Conservation (phyloP, 495 filamentous ascomycete genomes). For the Lindgomyces ingoldianus region DNA sequence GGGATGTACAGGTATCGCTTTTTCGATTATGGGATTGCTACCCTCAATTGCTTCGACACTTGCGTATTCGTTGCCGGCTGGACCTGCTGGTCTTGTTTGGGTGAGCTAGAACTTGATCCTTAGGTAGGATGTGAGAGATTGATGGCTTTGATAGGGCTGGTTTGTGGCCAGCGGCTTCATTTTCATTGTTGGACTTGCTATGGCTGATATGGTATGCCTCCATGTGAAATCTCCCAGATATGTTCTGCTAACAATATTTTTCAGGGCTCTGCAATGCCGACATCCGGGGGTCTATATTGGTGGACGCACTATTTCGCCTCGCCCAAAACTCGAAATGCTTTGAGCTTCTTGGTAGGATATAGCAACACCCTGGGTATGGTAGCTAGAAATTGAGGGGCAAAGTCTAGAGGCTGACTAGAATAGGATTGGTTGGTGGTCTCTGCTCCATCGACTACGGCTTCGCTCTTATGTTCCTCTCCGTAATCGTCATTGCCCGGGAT, state of each 20-base stretch:
- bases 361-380: constrained; percentile 63
- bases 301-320: constrained; percentile 70
- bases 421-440: constrained; percentile 60
- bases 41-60: constrained; percentile 69
- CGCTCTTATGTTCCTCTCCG: constrained; percentile 46
- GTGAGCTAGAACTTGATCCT: constrained; percentile 33
- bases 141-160: constrained; percentile 52
- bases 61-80: constrained; percentile 65
- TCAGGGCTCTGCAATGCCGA: constrained; percentile 59
- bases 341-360: constrained; percentile 71
- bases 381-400: background rate
- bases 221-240: background rate
- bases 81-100: constrained; percentile 72
- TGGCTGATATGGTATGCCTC: constrained; percentile 67
- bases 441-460: constrained; percentile 50
- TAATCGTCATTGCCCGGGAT: constrained; percentile 63
- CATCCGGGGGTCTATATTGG: constrained; percentile 68
- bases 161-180: constrained; percentile 63
- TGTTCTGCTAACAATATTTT: background rate
- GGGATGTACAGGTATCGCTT: constrained; percentile 59
- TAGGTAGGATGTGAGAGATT: background rate
- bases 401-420: background rate
- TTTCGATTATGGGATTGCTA: constrained; percentile 73
- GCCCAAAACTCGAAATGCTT: constrained; percentile 59
- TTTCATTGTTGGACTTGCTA: constrained; percentile 65